Conservation (phyloP, 345 rosid species). For the Camelina laxa region DNA sequence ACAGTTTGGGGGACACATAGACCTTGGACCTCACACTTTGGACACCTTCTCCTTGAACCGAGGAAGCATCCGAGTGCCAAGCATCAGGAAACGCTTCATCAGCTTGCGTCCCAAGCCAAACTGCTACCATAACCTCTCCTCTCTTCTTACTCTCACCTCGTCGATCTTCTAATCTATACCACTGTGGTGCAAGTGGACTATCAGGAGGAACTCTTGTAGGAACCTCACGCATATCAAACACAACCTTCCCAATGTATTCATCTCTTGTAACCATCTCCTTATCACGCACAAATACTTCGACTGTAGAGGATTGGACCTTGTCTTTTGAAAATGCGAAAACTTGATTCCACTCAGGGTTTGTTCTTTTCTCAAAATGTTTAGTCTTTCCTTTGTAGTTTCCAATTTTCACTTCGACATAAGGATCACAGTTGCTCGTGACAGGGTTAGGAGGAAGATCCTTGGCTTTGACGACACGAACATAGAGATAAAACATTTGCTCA, state of each 20-base stretch:
- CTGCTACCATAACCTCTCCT: slow-evolving; percentile 91
- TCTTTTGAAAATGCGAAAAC: slow-evolving; percentile 91
- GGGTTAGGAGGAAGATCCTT: slow-evolving; percentile 84
- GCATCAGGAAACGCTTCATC: slow-evolving; percentile 96
- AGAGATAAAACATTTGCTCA: slow-evolving; percentile 84
- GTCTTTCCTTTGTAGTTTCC: slow-evolving; percentile 92
- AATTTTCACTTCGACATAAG: slow-evolving; percentile 80
- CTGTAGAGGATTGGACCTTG: slow-evolving; percentile 70
- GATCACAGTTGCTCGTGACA: slow-evolving; percentile 67
- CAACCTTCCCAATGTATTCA: slow-evolving; percentile 78
- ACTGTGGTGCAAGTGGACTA: slow-evolving; percentile 94
- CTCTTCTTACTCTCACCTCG: slow-evolving; percentile 62
- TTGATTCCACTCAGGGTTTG: slow-evolving; percentile 82
- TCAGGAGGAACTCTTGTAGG: slow-evolving; percentile 98
- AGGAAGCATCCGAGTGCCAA: slow-evolving; percentile 88
- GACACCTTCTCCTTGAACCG: slow-evolving; percentile 81
- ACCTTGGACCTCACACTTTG: slow-evolving; percentile 79
- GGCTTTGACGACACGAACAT: slow-evolving; percentile 82
- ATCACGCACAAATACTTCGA: slow-evolving; percentile 80
- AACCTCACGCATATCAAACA: slow-evolving; percentile 85
- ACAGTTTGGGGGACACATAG: slow-evolving; percentile 85
- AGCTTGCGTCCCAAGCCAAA: slow-evolving; percentile 97
- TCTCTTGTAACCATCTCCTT: slow-evolving; percentile 78
- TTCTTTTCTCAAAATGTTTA: slow-evolving; percentile 73
- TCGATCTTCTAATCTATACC: slow-evolving; percentile 77